Percentiles rank a stretch among this genome's conserved stretches.
These are phyloP conservation scores for Saccharomycodes ludwigii DNA, from an alignment of 805 yeast genomes.

Conservation along the genomic window DNA sequence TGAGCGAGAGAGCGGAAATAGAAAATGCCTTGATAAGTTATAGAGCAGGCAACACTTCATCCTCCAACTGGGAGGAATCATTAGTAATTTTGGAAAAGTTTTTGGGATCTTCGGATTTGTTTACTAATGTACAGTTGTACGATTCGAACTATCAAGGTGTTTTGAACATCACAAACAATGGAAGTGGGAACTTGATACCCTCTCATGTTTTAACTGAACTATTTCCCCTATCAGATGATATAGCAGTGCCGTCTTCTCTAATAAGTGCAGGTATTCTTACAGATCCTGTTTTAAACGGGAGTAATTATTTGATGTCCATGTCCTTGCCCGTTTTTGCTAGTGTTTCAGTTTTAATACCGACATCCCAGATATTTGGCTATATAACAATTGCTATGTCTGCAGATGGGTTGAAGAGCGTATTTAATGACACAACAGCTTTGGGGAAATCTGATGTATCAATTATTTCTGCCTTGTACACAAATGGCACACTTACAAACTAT, in stretches of 20 bases:
- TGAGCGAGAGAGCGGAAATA: slow-evolving; percentile 48
- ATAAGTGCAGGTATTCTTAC: slow-evolving; percentile 37
- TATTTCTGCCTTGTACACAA: slow-evolving; percentile 17
- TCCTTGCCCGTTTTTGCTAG: slow-evolving; percentile 68
- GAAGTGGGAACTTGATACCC: slow-evolving; percentile 25
- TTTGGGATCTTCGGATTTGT: slow-evolving; percentile 47
- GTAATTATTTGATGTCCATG: slow-evolving; percentile 51
- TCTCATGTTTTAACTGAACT: slow-evolving; percentile 25
- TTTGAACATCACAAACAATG: slow-evolving; percentile 29
- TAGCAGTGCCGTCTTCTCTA: slow-evolving; percentile 32
- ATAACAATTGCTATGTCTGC: slow-evolving; percentile 47
- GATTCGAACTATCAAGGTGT: slow-evolving; percentile 44
- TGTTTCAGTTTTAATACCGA: slow-evolving; percentile 50
- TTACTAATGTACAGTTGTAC: slow-evolving; percentile 55
- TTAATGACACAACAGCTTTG: slow-evolving; percentile 30
- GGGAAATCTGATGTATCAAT: slow-evolving; percentile 25
- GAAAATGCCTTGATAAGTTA: slow-evolving; percentile 48
- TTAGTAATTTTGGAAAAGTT: slow-evolving; percentile 43
- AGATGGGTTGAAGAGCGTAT: slow-evolving; percentile 27
- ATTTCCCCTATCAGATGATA: slow-evolving; percentile 39
- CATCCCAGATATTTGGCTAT: slow-evolving; percentile 56
- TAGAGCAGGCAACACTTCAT: slow-evolving; percentile 61
- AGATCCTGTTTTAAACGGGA: slow-evolving; percentile 49
- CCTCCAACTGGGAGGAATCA: slow-evolving; percentile 34
- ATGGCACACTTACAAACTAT: slow-evolving; percentile 22